Percentiles rank a stretch among this genome's conserved stretches.
These are phyloP conservation scores for Metschnikowia borealis DNA, from an alignment of 805 yeast genomes.

Conservation along the genomic window DNA sequence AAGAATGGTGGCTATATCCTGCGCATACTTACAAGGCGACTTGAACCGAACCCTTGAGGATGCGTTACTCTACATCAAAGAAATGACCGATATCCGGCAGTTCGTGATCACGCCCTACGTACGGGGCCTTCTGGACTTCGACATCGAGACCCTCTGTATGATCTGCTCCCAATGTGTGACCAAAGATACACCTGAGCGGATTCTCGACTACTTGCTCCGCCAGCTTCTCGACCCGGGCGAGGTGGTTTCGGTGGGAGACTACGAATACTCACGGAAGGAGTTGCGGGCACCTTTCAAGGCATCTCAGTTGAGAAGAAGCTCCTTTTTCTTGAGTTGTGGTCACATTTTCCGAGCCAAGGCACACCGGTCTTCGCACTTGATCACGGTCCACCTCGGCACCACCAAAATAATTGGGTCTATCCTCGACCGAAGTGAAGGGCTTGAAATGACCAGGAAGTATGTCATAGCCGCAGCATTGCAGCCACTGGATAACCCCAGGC, in stretches of 20 bases:
- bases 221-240: slow-evolving; percentile 7
- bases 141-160: slow-evolving; percentile 9
- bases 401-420: not conserved
- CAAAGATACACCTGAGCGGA: not conserved
- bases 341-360: slow-evolving; percentile 9
- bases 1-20: not conserved
- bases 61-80: slow-evolving; percentile 1
- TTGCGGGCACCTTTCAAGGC: not conserved
- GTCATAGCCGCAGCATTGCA: slow-evolving; percentile 13
- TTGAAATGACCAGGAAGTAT: slow-evolving; percentile 14
- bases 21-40: not conserved
- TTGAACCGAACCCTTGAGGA: not conserved
- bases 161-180: slow-evolving; percentile 8
- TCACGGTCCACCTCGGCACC: not conserved
- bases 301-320: slow-evolving; percentile 9
- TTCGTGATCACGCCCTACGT: not conserved
- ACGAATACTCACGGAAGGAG: slow-evolving; percentile 2
- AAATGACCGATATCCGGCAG: slow-evolving; percentile 1
- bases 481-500: slow-evolving; percentile 12
- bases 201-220: slow-evolving; percentile 6
- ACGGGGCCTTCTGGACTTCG: slow-evolving; percentile 11
- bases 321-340: slow-evolving; percentile 12
- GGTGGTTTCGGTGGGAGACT: slow-evolving; percentile 3
- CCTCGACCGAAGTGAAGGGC: slow-evolving; percentile 1
- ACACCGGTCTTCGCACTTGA: not conserved